A percentile compares a stretch with the other conserved stretches of the same genome.
Conservation (phyloP, 1,284 basidiomycete species). For the Cryptococcus sp. region DNA sequence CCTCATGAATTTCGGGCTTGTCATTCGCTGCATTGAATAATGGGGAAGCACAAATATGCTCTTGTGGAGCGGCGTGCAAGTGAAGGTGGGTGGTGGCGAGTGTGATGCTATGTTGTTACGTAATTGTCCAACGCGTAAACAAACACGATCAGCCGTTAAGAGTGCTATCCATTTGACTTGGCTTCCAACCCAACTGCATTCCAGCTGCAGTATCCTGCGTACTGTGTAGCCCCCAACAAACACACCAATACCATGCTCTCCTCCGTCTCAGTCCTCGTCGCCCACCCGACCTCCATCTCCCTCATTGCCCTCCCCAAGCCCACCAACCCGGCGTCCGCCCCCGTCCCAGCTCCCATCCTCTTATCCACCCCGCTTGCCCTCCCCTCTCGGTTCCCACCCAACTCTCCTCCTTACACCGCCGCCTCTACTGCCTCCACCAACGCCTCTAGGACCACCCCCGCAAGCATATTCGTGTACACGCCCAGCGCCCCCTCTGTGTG, state of each 20-base stretch:
- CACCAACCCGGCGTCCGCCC: conserved; percentile 13
- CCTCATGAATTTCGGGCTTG: neutral
- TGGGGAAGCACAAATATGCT: neutral
- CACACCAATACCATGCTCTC: conserved; percentile 15
- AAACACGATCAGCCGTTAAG: neutral
- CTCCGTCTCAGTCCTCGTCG: conserved; percentile 15
- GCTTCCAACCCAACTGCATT: too few relatives aligned
- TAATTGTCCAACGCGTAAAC: neutral
- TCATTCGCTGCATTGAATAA: too few relatives aligned
- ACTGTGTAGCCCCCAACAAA: too few relatives aligned
- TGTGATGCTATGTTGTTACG: neutral
- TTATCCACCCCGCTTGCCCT: neutral
- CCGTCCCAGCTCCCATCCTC: conserved; percentile 10
- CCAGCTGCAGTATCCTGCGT: too few relatives aligned
- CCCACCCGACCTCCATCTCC: conserved; percentile 29
- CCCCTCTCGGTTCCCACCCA: neutral
- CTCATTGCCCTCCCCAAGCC: conserved; percentile 21
- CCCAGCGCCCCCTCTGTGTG: neutral
- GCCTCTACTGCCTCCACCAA: neutral
- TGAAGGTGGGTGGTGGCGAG: neutral
- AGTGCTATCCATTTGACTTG: neutral
- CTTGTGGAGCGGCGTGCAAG: neutral
- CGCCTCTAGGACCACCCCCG: too few relatives aligned
- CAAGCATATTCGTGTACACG: neutral
- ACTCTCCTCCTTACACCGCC: neutral